Evolutionary conservation across 106 monocot species (phyloP), one percentile per base, ranked within the genome.

Genomic region (Narthecium ossifragum): DNA sequence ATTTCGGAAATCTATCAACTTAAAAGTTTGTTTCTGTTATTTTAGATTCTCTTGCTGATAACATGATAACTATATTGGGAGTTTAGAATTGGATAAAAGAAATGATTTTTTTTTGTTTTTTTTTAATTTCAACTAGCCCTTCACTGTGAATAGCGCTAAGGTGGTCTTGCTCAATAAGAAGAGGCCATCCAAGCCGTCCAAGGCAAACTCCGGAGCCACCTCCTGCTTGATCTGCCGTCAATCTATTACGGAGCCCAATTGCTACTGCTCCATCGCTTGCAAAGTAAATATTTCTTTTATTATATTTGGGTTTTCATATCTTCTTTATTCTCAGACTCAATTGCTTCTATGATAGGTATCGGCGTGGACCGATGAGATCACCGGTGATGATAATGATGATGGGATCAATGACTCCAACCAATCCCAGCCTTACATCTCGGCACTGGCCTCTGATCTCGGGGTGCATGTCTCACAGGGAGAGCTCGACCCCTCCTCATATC

Each of bases 181-280:
- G 39, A 70, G 18, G 43, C 63, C 73, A 63, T 59, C 75, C 10
- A 83, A 67, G 43, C 47, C 74, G 57, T 59, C 57, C 26, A 79
- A 64, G 6, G 9, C 33, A 3, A 31, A 33, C 26, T 0, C 25
- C 0, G 54, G n/a, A n/a, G n/a, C 51, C 10, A 34, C 52, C 1
- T 7, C 34, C 0, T 84, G 83, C 38, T 45, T 31, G 41, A 52
- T 55, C 17, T 88, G 83, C 73, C 47, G 58, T 36, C 71, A 53
- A 51, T 38, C 51, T 17, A 64, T 88, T 22, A 39, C 46, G 0
- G 77, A 68, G 9, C 65, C 66, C 5, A 80, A 69, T 52, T 56
- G 64, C 6, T 88, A 47, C 12, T 88, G 88, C 46, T 88, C 83
- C 1, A 67, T 88, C 11, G 49, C 73, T 0, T 88, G 88, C 71